phyloP scores from a whole-genome alignment of 345 rosid species.

The Eucalyptus caleyi region DNA sequence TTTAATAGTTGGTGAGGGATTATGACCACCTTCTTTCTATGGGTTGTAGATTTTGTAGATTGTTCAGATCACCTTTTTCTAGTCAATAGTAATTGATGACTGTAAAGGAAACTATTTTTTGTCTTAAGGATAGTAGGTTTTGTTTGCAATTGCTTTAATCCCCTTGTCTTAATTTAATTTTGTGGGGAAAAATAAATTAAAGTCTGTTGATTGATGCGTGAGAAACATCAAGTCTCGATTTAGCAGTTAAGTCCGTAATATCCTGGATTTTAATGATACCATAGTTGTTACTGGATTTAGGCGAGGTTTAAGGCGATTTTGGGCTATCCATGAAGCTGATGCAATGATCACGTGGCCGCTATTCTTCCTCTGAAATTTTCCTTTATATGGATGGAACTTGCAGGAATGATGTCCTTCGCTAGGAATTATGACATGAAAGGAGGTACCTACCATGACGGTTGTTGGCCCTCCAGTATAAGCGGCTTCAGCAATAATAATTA shows the following conservation, averaged over 20 bases:
- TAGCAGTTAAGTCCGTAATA: neutral
- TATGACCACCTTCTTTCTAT: neutral
- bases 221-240: neutral
- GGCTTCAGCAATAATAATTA: constrained; percentile 1
- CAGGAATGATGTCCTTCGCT: constrained; percentile 38
- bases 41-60: neutral
- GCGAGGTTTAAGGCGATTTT: neutral
- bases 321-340: neutral
- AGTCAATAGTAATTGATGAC: neutral
- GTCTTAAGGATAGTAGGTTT: neutral
- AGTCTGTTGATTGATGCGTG: neutral
- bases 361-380: neutral
- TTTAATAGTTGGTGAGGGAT: neutral
- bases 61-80: neutral
- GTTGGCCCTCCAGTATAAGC: constrained; percentile 12
- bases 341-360: neutral
- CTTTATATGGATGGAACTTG: neutral
- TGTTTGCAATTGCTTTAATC: neutral
- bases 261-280: neutral
- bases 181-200: neutral
- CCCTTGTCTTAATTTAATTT: neutral
- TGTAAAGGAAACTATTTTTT: neutral
- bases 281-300: neutral
- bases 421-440: constrained; percentile 35
- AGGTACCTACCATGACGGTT: constrained; percentile 10